A percentile compares a stretch with the other conserved stretches of the same genome.
Evolutionary conservation across 768 basidiomycete species (phyloP).

Genomic region (Tephrocybe sp.): DNA sequence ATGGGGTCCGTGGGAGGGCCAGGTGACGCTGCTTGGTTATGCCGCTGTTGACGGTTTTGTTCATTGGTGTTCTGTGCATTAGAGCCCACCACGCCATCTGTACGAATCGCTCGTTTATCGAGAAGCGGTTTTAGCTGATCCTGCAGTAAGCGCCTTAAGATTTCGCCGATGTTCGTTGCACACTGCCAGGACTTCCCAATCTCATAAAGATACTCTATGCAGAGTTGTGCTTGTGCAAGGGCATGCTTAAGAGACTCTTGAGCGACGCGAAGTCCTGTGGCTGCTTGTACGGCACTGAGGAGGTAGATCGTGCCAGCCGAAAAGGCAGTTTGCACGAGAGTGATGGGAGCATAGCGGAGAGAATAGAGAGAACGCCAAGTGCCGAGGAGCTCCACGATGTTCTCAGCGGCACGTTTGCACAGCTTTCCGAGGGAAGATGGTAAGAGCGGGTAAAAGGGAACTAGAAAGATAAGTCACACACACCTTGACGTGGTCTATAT

Average conservation of each 20-base stretch:
- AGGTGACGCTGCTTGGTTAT: not conserved
- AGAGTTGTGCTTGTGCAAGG: conserved; percentile 41
- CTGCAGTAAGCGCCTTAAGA: conserved; percentile 40
- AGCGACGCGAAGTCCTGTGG: conserved; percentile 44
- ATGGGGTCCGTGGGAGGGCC: not conserved
- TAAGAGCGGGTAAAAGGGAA: too few relatives aligned
- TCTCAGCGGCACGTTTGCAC: conserved; percentile 52
- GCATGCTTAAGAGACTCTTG: conserved; percentile 44
- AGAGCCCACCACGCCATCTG: not conserved
- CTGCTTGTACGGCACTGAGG: conserved; percentile 51
- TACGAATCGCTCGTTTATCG: conserved; percentile 26
- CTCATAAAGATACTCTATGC: conserved; percentile 49
- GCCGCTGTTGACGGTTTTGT: not conserved
- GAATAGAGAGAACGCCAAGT: conserved; percentile 52
- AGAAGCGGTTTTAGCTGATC: conserved; percentile 41
- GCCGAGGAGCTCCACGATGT: conserved; percentile 50
- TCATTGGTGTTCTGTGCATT: not conserved
- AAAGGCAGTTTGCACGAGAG: conserved; percentile 55
- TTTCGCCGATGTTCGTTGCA: conserved; percentile 46
- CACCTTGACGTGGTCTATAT: conserved; percentile 54
- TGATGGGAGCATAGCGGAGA: conserved; percentile 56
- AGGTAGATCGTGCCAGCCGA: conserved; percentile 60
- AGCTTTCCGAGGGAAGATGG: conserved; percentile 35
- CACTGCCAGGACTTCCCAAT: conserved; percentile 55
- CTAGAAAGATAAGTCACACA: not conserved